Evolutionary conservation across 2,329 filamentous ascomycete species (phyloP).

Genomic region (Aspergillus sp.): DNA sequence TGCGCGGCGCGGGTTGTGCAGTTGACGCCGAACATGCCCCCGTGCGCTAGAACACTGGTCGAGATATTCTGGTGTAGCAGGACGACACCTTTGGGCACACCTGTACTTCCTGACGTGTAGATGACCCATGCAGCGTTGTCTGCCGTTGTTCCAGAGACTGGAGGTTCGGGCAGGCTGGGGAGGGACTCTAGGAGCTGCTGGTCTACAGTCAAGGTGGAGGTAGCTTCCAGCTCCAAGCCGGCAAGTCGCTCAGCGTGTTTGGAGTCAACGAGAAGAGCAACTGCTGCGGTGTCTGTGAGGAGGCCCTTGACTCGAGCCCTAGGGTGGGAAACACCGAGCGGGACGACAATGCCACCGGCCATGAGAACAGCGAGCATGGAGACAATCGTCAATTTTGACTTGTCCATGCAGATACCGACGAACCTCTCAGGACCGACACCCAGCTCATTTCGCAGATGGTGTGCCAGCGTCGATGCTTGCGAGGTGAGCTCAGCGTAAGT

Average conservation of each 20-base stretch:
- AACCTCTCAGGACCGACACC: conserved; percentile 9
- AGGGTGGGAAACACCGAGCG: conserved; percentile 7
- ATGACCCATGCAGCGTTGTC: background rate
- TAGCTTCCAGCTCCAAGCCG: background rate
- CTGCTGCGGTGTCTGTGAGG: background rate
- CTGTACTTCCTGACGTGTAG: background rate
- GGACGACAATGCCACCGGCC: conserved; percentile 14
- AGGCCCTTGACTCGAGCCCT: conserved; percentile 21
- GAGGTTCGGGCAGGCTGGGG: background rate
- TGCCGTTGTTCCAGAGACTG: background rate
- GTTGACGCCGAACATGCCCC: background rate
- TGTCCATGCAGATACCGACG: conserved; percentile 14
- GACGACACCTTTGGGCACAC: background rate
- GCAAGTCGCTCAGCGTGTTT: background rate
- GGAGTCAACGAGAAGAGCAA: background rate
- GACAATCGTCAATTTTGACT: conserved; percentile 10
- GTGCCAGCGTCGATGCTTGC: background rate
- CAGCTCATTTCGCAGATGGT: background rate
- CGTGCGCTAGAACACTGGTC: background rate
- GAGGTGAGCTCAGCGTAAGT: background rate
- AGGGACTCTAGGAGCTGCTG: background rate
- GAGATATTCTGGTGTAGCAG: background rate
- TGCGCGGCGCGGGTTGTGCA: background rate
- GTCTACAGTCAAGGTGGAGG: background rate
- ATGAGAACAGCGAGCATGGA: conserved; percentile 13